Evolutionary conservation across 768 basidiomycete genomes (phyloP), one percentile per base, ranked within the genome.

Genomic region (Dioszegia hungarica): DNA sequence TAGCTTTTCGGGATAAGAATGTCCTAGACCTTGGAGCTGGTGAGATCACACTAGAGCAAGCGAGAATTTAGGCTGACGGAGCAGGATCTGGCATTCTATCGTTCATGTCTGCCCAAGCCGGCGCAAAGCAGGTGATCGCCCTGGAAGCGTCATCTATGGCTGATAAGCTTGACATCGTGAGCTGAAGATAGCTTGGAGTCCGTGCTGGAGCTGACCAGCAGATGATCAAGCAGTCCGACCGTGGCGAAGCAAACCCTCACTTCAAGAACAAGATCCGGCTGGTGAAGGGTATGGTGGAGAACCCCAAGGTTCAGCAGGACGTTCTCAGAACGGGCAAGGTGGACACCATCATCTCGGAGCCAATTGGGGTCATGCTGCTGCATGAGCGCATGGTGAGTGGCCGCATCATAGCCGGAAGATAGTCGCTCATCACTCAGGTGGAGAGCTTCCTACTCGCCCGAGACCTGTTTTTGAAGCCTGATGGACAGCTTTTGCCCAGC

Each of bases 301-400:
- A 72, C 43, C 44, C 54, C 6, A 53, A 57, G 14, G 61, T 67
- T 8, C 68, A 72, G 54, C 48, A 57, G 17, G 54, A 64, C 27
- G 71, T 70, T 15, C 47, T 74, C 56, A 22, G 54, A 27, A 57
- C 58, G 9, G 72, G 72, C 1, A 66, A 67, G 47, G 74, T 75
- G 41, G 74, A 75, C 44, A 73, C 74, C 15, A 75, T 75, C 52
- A 65, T 75, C 44, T 70, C 68, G 20, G 74, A 75, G 44, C 74
- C 74, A 4, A 75, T 75, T 12, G 74, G 74, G 2, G 74, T 75
- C 2, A 72, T 75, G 70, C 48, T 75, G 17, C 60, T 73, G 24
- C 74, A 75, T 58, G 74, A 75, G 53, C 53, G 72, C 27, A 75
- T 75, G 74, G 74, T 73, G 44, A 20, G 73, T 61, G 19, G 6